Percentiles rank a stretch among this genome's conserved stretches.
These are phyloP conservation scores for Cryptosporidium viatorum DNA, from an alignment of 169 alveolate genomes.

Conservation along the genomic window DNA sequence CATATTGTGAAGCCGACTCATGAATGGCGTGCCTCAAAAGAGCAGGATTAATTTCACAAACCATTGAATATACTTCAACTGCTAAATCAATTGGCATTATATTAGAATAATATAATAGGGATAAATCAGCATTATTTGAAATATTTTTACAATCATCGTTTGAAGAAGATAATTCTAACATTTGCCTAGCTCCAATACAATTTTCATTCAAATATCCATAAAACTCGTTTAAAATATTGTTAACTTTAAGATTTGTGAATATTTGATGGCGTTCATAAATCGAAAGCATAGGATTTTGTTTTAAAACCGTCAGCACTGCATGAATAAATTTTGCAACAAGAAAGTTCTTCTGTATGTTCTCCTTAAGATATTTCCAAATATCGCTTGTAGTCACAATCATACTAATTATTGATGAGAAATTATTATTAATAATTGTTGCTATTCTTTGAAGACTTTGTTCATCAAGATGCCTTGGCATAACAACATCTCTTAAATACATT, in stretches of 20 bases:
- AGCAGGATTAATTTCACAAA: constrained; percentile 70
- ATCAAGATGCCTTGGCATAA: constrained; percentile 83
- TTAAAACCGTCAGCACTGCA: constrained; percentile 62
- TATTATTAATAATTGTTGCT: constrained; percentile 76
- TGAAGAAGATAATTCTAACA: constrained; percentile 29
- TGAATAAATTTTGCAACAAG: constrained; percentile 72
- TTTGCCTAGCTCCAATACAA: constrained; percentile 65
- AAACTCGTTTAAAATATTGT: constrained; percentile 61
- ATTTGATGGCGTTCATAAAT: constrained; percentile 67
- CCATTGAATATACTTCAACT: constrained; percentile 60
- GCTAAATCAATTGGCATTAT: constrained; percentile 64
- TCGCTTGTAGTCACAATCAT: constrained; percentile 76
- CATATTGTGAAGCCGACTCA: constrained; percentile 41
- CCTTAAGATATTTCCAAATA: constrained; percentile 68
- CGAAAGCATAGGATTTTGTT: constrained; percentile 68
- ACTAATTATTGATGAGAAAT: constrained; percentile 81
- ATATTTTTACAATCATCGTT: not conserved
- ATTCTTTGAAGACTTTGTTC: constrained; percentile 83
- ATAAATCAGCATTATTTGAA: constrained; percentile 5
- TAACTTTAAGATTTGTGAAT: constrained; percentile 26
- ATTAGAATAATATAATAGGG: not conserved
- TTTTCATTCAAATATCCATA: constrained; percentile 44
- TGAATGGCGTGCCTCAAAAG: constrained; percentile 66
- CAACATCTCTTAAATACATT: constrained; percentile 83
- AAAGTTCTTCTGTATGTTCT: constrained; percentile 48